Evolutionary conservation across 805 yeast species (phyloP).

Genomic region (Candida anglica): DNA sequence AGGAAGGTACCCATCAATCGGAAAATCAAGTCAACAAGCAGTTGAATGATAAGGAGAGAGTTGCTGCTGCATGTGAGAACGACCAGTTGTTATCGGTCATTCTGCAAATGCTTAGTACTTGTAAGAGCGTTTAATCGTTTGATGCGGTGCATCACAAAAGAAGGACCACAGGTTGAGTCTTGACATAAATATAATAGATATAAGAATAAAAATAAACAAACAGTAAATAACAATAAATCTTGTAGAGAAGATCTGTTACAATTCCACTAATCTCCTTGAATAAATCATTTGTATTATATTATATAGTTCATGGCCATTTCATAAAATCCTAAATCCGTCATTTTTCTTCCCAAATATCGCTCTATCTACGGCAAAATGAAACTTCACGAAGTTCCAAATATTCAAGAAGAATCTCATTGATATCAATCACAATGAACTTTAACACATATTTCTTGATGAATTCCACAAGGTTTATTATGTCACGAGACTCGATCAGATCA

Average conservation of each 20-base stretch:
- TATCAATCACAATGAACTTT: conserved; percentile 34
- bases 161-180: no score
- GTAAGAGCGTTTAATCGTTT: conserved; percentile 38
- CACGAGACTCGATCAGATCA: conserved; percentile 8
- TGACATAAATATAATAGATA: not conserved
- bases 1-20: conserved; percentile 93
- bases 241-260: no score
- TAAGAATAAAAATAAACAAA: not conserved
- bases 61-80: conserved; percentile 97
- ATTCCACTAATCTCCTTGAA: no score
- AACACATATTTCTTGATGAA: conserved; percentile 31
- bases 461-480: conserved; percentile 26
- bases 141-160: not conserved
- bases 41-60: conserved; percentile 94
- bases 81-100: conserved; percentile 89
- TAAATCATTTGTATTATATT: no score
- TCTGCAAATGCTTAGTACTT: conserved; percentile 85
- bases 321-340: no score
- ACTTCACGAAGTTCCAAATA: conserved; percentile 2
- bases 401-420: conserved; percentile 7
- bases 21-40: conserved; percentile 96
- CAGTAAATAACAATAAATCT: no score
- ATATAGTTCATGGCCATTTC: no score
- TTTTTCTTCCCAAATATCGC: no score
- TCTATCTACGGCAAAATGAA: no score